phyloP scores from a whole-genome alignment of 805 yeast species.

The Teunomyces panamensis region DNA sequence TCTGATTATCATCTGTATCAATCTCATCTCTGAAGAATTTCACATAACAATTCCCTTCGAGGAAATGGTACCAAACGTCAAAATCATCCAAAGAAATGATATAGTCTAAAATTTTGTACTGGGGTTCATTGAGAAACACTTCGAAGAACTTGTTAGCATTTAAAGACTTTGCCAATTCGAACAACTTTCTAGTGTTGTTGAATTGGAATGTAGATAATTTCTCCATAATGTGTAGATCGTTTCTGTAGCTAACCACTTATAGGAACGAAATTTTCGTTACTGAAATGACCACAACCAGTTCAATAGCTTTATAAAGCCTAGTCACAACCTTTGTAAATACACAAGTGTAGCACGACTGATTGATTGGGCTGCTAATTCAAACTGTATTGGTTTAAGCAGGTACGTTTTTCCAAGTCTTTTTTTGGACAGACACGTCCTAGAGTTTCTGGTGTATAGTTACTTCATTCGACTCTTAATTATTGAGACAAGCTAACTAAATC shows the following conservation, averaged over 20 bases:
- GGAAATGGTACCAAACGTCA: slow-evolving; percentile 45
- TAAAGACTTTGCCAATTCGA: slow-evolving; percentile 34
- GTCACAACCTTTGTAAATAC: background rate
- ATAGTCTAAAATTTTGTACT: slow-evolving; percentile 47
- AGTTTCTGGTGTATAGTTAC: background rate
- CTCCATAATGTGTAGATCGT: slow-evolving; percentile 25
- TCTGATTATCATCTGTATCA: background rate
- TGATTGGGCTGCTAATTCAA: background rate
- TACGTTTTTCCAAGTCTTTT: background rate
- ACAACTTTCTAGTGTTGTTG: slow-evolving; percentile 30
- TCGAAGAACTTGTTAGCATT: slow-evolving; percentile 32
- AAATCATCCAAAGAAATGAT: slow-evolving; percentile 37
- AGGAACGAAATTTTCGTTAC: background rate
- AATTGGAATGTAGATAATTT: slow-evolving; percentile 35
- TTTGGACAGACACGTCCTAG: slow-evolving; percentile 1
- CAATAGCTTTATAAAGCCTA: background rate
- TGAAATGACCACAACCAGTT: background rate
- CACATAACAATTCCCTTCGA: slow-evolving; percentile 37
- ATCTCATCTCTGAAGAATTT: slow-evolving; percentile 14
- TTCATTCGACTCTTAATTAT: background rate
- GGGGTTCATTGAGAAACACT: slow-evolving; percentile 51
- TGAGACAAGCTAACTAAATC: background rate
- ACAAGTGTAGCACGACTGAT: background rate
- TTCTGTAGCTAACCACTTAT: background rate
- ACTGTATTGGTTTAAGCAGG: background rate